Evolutionary conservation across 106 monocot genomes (phyloP).

Genomic region (Agapanthus africanus): DNA sequence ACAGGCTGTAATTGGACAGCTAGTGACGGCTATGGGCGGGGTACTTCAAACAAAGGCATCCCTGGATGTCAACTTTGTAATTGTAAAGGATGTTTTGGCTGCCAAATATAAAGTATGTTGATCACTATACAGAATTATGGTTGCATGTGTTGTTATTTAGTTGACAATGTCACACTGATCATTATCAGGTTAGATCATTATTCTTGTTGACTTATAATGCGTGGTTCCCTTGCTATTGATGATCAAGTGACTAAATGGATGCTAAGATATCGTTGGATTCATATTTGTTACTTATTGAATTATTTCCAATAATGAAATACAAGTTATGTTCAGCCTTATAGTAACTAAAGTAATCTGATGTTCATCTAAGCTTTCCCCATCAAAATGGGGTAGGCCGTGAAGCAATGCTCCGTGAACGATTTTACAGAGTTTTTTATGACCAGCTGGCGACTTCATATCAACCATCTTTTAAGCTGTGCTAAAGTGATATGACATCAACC

Average conservation of each 20-base stretch:
- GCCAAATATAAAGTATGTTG: constrained; percentile 78
- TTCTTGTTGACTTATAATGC: not conserved
- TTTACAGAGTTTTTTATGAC: not conserved
- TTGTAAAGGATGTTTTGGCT: constrained; percentile 84
- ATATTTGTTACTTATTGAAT: not conserved
- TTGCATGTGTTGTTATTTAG: not conserved
- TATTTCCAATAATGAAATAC: not conserved
- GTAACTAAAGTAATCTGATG: not conserved
- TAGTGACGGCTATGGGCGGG: constrained; percentile 88
- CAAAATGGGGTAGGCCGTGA: too few species aligned
- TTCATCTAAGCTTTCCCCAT: too few species aligned
- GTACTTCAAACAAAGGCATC: constrained; percentile 44
- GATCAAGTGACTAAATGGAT: not conserved
- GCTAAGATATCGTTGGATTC: not conserved
- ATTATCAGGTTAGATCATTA: not conserved
- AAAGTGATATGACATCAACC: too few species aligned
- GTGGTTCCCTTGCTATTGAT: not conserved
- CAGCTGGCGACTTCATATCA: too few species aligned
- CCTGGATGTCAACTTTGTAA: constrained; percentile 72
- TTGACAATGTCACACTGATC: not conserved
- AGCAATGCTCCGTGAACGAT: too few species aligned
- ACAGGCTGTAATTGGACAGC: constrained; percentile 53
- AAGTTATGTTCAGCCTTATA: not conserved
- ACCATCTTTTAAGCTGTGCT: too few species aligned
- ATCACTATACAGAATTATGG: not conserved